Evolutionary conservation across 108 stramenopile species (phyloP).

Genomic region (Pseudonitzschia multiseries): DNA sequence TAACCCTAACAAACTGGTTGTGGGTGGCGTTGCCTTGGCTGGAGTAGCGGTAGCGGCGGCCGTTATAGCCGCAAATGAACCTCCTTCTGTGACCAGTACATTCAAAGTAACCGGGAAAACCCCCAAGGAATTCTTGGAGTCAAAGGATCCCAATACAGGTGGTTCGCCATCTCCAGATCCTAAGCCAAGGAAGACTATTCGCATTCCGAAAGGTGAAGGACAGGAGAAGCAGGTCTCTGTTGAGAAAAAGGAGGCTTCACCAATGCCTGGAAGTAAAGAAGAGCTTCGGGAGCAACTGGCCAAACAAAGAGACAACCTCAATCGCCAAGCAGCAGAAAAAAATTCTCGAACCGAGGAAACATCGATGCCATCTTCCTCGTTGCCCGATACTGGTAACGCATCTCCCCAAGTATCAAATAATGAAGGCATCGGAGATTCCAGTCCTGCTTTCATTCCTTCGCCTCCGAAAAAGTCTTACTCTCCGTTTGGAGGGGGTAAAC

Average conservation of each 20-base stretch:
- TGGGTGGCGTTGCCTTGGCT: slow-evolving; percentile 16
- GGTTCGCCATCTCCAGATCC: neutral
- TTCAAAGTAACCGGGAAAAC: slow-evolving; percentile 20
- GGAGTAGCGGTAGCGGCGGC: slow-evolving; percentile 14
- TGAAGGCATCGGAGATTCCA: neutral
- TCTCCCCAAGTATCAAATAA: neutral
- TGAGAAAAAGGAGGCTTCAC: neutral
- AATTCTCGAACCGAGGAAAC: neutral
- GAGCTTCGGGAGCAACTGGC: slow-evolving; percentile 9
- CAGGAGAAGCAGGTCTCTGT: neutral
- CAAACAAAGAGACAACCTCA: slow-evolving; percentile 9
- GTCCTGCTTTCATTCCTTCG: neutral
- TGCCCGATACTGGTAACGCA: neutral
- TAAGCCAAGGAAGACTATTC: neutral
- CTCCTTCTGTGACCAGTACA: slow-evolving; percentile 13
- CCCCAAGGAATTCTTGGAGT: slow-evolving; percentile 8
- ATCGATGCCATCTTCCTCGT: neutral
- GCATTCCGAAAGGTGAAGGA: slow-evolving; percentile 4
- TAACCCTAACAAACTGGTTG: neutral
- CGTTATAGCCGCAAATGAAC: slow-evolving; percentile 10
- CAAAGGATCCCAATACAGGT: neutral
- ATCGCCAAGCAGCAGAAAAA: slow-evolving; percentile 8
- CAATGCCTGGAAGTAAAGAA: neutral
- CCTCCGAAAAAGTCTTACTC: slow-evolving; percentile 14
- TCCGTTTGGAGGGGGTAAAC: slow-evolving; percentile 14